These are phyloP conservation scores for Hibiscus trionum DNA, from an alignment of 345 rosid species.

Conservation along the genomic window DNA sequence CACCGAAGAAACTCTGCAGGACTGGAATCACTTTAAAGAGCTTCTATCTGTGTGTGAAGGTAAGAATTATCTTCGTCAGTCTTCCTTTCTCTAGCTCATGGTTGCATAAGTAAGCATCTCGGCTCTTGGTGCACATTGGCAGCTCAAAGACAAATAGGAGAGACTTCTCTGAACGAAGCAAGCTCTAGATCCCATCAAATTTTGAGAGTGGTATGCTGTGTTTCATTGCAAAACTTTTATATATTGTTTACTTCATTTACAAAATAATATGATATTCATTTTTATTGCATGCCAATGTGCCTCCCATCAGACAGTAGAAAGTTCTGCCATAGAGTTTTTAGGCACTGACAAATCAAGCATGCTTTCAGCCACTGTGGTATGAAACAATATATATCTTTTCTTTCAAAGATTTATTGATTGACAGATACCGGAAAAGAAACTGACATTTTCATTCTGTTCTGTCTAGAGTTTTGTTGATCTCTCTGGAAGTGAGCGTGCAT, in stretches of 20 bases:
- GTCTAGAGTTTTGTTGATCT: not conserved
- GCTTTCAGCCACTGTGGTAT: slow-evolving; percentile 2
- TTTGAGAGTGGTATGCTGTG: not conserved
- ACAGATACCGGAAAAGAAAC: not conserved
- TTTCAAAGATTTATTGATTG: not conserved
- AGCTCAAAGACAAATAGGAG: slow-evolving; percentile 1
- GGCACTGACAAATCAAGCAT: not conserved
- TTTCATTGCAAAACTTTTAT: not conserved
- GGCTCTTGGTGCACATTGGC: not conserved
- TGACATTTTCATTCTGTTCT: not conserved
- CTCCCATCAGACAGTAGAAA: not conserved
- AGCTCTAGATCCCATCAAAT: slow-evolving; percentile 5
- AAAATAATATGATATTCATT: not conserved
- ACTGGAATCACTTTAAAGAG: not conserved
- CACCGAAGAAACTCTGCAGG: not conserved
- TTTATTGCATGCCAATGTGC: not conserved
- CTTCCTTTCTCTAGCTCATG: not conserved
- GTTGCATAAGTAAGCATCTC: not conserved
- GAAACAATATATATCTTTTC: not conserved
- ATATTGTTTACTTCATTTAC: not conserved
- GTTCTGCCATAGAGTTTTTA: not conserved
- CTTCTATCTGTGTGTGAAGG: not conserved
- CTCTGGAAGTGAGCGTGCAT: not conserved
- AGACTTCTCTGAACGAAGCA: not conserved
- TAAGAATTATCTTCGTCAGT: not conserved